A percentile compares a stretch with the other conserved stretches of the same genome.
phyloP scores from a whole-genome alignment of 108 stramenopile genomes.

The Stephanodiscus triporus region DNA sequence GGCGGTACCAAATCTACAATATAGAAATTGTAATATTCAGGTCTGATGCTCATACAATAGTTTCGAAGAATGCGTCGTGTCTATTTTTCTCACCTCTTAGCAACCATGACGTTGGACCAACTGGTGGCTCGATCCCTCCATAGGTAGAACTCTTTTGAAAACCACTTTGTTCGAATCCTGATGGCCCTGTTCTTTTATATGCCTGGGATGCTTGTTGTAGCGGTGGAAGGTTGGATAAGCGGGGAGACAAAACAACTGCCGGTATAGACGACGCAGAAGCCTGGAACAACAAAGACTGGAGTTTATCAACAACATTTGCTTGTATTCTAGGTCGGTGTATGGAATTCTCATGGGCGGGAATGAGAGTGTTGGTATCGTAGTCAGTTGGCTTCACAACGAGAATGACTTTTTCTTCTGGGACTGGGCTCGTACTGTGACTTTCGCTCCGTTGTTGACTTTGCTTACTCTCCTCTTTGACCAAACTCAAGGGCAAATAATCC shows the following conservation, averaged over 20 bases:
- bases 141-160: constrained; percentile 63
- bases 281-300: constrained; percentile 57
- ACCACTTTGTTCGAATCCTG: constrained; percentile 66
- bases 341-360: constrained; percentile 31
- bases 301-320: constrained; percentile 35
- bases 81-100: constrained; percentile 36
- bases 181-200: constrained; percentile 34
- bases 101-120: constrained; percentile 74
- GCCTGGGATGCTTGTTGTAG: constrained; percentile 31
- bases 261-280: constrained; percentile 58
- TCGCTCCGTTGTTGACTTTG: too few relatives aligned
- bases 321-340: constrained; percentile 35
- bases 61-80: neutral
- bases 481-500: constrained; percentile 35
- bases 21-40: neutral
- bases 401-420: constrained; percentile 38
- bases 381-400: constrained; percentile 73
- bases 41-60: neutral
- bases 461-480: constrained; percentile 18
- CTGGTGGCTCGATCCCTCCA: constrained; percentile 73
- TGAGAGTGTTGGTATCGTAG: constrained; percentile 56
- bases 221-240: constrained; percentile 54
- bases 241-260: constrained; percentile 63
- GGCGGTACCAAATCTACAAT: constrained; percentile 68
- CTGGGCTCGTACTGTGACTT: constrained; percentile 11